Evolutionary conservation across 441 rosid genomes (phyloP).

Genomic region (Pelargonium australe): DNA sequence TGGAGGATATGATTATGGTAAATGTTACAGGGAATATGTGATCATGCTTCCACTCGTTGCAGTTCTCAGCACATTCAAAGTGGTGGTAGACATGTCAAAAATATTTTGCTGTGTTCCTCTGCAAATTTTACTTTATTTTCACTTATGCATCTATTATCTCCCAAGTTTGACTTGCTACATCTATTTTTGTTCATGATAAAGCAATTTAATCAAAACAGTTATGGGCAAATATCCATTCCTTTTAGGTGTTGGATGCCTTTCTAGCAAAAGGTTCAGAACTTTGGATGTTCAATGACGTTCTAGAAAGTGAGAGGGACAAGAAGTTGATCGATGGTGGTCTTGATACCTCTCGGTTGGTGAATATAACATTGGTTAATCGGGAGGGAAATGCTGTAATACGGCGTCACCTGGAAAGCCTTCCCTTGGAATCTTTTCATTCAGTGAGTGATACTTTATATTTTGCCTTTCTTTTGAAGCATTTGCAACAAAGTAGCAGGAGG

Average conservation of each 20-base stretch:
- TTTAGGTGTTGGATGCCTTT: slow-evolving; percentile 62
- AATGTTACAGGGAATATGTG: slow-evolving; percentile 31
- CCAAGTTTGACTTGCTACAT: slow-evolving; percentile 1
- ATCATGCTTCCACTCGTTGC: slow-evolving; percentile 30
- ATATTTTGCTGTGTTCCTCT: slow-evolving; percentile 12
- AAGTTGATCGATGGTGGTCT: slow-evolving; percentile 71
- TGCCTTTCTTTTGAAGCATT: slow-evolving; percentile 7
- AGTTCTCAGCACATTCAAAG: slow-evolving; percentile 14
- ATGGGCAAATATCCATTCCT: slow-evolving; percentile 15
- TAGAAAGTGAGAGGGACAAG: slow-evolving; percentile 58
- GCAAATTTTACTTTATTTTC: background rate
- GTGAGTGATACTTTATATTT: slow-evolving; percentile 32
- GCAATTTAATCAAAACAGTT: background rate
- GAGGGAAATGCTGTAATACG: slow-evolving; percentile 75
- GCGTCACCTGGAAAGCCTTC: slow-evolving; percentile 72
- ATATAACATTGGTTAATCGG: slow-evolving; percentile 51
- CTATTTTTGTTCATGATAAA: background rate
- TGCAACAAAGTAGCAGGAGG: background rate
- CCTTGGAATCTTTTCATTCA: slow-evolving; percentile 63
- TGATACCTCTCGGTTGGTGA: slow-evolving; percentile 45
- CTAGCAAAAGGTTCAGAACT: slow-evolving; percentile 67
- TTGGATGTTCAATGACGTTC: slow-evolving; percentile 82
- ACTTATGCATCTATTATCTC: slow-evolving; percentile 7
- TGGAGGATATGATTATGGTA: slow-evolving; percentile 82
- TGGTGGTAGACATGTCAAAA: slow-evolving; percentile 27